These are phyloP conservation scores for Scolecobasidium constrictum DNA, from an alignment of 2,329 filamentous ascomycete species.

Conservation along the genomic window DNA sequence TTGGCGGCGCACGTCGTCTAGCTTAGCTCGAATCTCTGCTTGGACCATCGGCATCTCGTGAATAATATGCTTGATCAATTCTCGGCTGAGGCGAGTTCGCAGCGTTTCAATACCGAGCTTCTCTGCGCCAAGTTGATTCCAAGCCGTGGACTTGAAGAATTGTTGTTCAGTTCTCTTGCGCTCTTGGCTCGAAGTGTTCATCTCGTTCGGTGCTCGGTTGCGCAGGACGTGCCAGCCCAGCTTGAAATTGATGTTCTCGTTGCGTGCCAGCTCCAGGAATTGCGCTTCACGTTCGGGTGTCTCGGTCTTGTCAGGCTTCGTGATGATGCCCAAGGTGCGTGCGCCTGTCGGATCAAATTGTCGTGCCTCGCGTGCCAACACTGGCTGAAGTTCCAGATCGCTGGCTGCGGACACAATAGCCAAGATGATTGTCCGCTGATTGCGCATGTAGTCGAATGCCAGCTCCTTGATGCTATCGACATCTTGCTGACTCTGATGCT, in stretches of 20 bases:
- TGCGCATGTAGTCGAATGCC: slow-evolving; percentile 30
- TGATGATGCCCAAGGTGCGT: slow-evolving; percentile 34
- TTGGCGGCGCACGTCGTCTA: slow-evolving; percentile 1
- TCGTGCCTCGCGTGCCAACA: slow-evolving; percentile 15
- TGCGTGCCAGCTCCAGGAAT: slow-evolving; percentile 20
- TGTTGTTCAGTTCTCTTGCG: slow-evolving; percentile 17
- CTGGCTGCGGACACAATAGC: slow-evolving; percentile 32
- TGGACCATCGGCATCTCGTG: slow-evolving; percentile 9
- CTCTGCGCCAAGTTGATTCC: slow-evolving; percentile 5
- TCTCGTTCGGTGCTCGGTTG: slow-evolving; percentile 20
- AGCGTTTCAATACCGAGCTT: slow-evolving; percentile 9
- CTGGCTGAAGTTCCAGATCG: slow-evolving; percentile 28
- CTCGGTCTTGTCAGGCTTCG: slow-evolving; percentile 28
- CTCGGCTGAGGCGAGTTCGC: slow-evolving; percentile 9
- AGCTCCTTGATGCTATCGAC: slow-evolving; percentile 36
- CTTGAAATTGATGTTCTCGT: slow-evolving; percentile 19
- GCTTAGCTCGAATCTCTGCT: slow-evolving; percentile 6
- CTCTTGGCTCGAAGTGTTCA: slow-evolving; percentile 13
- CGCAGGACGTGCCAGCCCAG: slow-evolving; percentile 28
- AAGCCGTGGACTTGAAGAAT: slow-evolving; percentile 7
- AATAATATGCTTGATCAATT: slow-evolving; percentile 9
- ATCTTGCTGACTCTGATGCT: slow-evolving; percentile 34
- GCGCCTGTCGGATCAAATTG: slow-evolving; percentile 21
- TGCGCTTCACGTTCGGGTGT: slow-evolving; percentile 14
- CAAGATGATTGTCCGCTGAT: slow-evolving; percentile 34